These are phyloP conservation scores for Chlorencoelia australis DNA, from an alignment of 2,329 filamentous ascomycete genomes.

Conservation along the genomic window DNA sequence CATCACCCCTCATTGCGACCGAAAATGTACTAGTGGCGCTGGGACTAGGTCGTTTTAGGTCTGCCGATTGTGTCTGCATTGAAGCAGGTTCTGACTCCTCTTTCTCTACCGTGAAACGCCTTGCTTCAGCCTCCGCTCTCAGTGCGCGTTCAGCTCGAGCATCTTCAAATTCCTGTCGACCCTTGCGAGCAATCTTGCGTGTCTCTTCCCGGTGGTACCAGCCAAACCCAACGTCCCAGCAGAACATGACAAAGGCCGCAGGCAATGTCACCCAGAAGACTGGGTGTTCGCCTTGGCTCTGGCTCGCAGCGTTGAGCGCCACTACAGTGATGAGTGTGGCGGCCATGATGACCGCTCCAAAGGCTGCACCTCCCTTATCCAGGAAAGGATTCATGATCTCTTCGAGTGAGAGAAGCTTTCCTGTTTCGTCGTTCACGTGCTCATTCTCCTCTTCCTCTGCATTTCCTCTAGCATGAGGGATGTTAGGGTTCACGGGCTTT, in stretches of 20 bases:
- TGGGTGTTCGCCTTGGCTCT: slow-evolving; percentile 39
- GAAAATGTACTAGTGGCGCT: too few species aligned
- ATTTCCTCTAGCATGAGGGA: slow-evolving; percentile 50
- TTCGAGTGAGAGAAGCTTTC: slow-evolving; percentile 50
- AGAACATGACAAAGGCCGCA: slow-evolving; percentile 57
- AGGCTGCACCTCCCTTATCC: slow-evolving; percentile 53
- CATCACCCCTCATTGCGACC: too few species aligned
- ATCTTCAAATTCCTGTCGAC: slow-evolving; percentile 38
- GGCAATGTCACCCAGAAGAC: slow-evolving; percentile 63
- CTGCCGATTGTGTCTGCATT: not conserved
- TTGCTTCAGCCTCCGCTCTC: slow-evolving; percentile 23
- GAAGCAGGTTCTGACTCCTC: slow-evolving; percentile 3
- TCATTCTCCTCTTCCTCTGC: slow-evolving; percentile 41
- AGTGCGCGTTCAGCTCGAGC: slow-evolving; percentile 31
- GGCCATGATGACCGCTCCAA: slow-evolving; percentile 57
- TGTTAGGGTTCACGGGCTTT: slow-evolving; percentile 61
- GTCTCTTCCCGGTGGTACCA: slow-evolving; percentile 55
- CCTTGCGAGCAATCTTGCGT: slow-evolving; percentile 48
- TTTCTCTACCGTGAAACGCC: slow-evolving; percentile 3
- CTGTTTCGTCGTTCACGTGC: slow-evolving; percentile 37
- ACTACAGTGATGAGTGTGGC: slow-evolving; percentile 56
- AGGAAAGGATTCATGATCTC: slow-evolving; percentile 70
- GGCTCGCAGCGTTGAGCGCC: slow-evolving; percentile 51
- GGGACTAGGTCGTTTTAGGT: too few species aligned
- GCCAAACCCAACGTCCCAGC: slow-evolving; percentile 54